These are phyloP conservation scores for Cucurbitaria berberidis DNA, from an alignment of 2,329 filamentous ascomycete genomes.

Conservation along the genomic window DNA sequence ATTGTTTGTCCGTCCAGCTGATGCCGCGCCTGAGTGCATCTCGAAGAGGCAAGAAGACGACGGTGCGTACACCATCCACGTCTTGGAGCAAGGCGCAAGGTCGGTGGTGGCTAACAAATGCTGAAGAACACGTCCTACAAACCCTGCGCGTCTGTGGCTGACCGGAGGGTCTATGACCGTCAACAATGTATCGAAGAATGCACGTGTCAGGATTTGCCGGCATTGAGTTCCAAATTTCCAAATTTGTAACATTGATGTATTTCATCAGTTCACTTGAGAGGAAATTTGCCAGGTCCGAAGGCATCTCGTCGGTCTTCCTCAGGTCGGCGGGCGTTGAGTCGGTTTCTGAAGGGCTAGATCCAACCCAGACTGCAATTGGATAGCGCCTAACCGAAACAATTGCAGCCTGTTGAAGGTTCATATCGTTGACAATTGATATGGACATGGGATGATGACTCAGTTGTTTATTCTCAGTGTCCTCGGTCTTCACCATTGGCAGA, in stretches of 20 bases:
- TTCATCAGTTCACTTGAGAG: constrained; percentile 7
- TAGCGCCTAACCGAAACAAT: background rate
- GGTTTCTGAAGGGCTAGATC: background rate
- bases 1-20: constrained; percentile 8
- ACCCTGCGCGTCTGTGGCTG: constrained; percentile 6
- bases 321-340: background rate
- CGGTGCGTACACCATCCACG: constrained; percentile 9
- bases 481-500: background rate
- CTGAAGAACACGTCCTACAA: constrained; percentile 12
- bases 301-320: constrained; percentile 1
- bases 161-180: constrained; percentile 8
- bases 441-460: background rate
- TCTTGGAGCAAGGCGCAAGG: constrained; percentile 21
- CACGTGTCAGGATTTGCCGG: constrained; percentile 8
- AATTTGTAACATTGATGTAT: background rate
- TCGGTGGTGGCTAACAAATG: background rate
- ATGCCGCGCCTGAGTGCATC: background rate
- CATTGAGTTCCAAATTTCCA: constrained; percentile 7
- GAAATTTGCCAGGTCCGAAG: constrained; percentile 1
- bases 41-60: constrained; percentile 21
- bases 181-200: constrained; percentile 12
- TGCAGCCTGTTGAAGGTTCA: background rate
- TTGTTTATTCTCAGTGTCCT: background rate
- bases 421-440: background rate
- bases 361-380: constrained; percentile 12